phyloP scores from a whole-genome alignment of 345 rosid species.

The Arabis alpina region DNA sequence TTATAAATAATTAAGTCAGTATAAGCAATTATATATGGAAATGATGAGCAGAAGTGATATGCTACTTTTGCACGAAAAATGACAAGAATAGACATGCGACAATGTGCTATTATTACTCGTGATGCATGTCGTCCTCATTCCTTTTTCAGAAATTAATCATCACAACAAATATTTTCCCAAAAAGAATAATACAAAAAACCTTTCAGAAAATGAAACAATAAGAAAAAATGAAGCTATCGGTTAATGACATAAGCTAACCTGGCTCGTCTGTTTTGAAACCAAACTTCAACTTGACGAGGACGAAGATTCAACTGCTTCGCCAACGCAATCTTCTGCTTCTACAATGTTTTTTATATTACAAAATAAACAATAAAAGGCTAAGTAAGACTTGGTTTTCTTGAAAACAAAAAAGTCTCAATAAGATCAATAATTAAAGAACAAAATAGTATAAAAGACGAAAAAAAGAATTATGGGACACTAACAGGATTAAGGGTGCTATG shows the following conservation, averaged over 20 bases:
- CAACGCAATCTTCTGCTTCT: constrained; percentile 84
- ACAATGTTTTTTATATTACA: constrained; percentile 17
- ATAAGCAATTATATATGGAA: constrained; percentile 27
- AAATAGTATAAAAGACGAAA: not conserved
- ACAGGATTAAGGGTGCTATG: constrained; percentile 90
- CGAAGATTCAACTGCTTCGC: constrained; percentile 90
- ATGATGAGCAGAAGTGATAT: constrained; percentile 45
- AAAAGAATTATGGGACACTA: constrained; percentile 37
- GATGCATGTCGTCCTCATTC: constrained; percentile 42
- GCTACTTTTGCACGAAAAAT: constrained; percentile 33
- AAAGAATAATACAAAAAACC: not conserved
- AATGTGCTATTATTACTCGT: constrained; percentile 46
- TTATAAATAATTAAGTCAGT: constrained; percentile 17
- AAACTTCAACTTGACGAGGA: constrained; percentile 94
- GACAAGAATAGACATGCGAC: constrained; percentile 44
- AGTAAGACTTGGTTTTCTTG: not conserved
- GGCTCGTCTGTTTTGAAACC: constrained; percentile 98
- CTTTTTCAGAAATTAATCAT: constrained; percentile 38
- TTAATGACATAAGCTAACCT: constrained; percentile 51
- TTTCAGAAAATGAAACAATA: not conserved
- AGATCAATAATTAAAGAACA: not conserved
- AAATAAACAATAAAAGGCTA: not conserved
- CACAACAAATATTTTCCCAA: constrained; percentile 6
- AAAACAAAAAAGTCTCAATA: not conserved
- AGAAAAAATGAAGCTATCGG: not conserved